phyloP scores from a whole-genome alignment of 139 green algal genomes.

The Zygnema cylindricum region DNA sequence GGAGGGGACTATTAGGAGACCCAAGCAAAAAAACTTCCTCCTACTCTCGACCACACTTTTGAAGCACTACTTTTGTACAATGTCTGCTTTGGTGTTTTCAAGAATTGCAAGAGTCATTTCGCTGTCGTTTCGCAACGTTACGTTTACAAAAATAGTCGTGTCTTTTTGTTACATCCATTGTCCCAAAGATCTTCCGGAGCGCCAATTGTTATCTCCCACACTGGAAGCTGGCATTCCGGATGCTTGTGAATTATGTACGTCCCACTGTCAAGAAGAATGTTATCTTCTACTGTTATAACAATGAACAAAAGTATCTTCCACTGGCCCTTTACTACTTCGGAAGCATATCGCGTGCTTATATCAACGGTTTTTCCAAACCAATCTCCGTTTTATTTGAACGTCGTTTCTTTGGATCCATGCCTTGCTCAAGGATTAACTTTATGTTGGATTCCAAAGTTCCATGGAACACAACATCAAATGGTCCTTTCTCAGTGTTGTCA shows the following conservation, averaged over 20 bases:
- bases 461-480: neutral
- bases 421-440: neutral
- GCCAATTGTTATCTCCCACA: neutral
- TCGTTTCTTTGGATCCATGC: slow-evolving; percentile 13
- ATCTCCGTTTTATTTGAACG: neutral
- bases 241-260: neutral
- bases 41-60: too few relatives aligned
- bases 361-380: slow-evolving; percentile 11
- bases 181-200: too few relatives aligned
- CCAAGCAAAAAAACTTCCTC: too few relatives aligned
- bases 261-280: neutral
- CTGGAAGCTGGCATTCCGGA: neutral
- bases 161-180: too few relatives aligned
- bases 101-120: too few relatives aligned
- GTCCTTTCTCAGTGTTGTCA: too few relatives aligned
- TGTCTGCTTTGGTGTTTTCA: too few relatives aligned
- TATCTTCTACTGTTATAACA: neutral
- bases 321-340: neutral
- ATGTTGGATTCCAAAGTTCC: slow-evolving; percentile 7
- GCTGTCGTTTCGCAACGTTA: too few relatives aligned
- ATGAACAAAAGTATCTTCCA: neutral
- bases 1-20: too few relatives aligned
- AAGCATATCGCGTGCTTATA: neutral
- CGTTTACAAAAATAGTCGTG: too few relatives aligned
- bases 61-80: too few relatives aligned